A percentile compares a stretch with the other conserved stretches of the same genome.
phyloP scores from a whole-genome alignment of 768 basidiomycete genomes.

The Phylloporus sp. region DNA sequence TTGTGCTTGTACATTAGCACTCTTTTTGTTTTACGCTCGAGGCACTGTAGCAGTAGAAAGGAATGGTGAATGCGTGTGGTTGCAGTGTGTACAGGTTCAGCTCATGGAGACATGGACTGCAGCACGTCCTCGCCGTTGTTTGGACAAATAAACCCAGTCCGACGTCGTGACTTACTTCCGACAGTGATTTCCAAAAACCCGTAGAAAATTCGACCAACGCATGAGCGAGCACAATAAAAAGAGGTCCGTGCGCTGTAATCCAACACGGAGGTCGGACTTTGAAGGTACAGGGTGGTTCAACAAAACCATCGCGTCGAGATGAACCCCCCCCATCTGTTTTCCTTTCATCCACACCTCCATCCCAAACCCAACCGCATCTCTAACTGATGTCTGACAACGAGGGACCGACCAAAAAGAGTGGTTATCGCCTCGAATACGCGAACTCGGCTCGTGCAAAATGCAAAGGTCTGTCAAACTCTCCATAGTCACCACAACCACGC shows the following conservation, averaged over 20 bases:
- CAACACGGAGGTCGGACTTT: conserved; percentile 33
- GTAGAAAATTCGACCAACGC: conserved; percentile 16
- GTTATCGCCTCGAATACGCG: conserved; percentile 80
- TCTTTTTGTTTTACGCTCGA: conserved; percentile 1
- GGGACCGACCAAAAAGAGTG: conserved; percentile 34
- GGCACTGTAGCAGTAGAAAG: not conserved
- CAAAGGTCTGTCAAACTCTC: conserved; percentile 50
- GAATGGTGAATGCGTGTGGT: not conserved
- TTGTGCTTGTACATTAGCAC: conserved; percentile 9
- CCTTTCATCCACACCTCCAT: conserved; percentile 26
- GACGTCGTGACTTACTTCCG: conserved; percentile 11
- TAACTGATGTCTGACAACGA: conserved; percentile 33
- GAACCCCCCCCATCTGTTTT: conserved; percentile 32
- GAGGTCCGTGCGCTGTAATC: conserved; percentile 35
- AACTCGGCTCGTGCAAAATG: conserved; percentile 64
- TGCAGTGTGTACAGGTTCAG: not conserved
- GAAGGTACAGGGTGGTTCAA: conserved; percentile 36
- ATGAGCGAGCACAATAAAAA: conserved; percentile 23
- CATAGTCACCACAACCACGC: conserved; percentile 12
- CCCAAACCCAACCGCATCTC: conserved; percentile 15
- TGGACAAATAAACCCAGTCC: conserved; percentile 29
- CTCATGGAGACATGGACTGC: not conserved
- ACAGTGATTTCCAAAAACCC: conserved; percentile 9
- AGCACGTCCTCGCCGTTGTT: conserved; percentile 16
- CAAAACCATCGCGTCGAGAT: conserved; percentile 38